phyloP scores from a whole-genome alignment of 1,139 yeast genomes.

The Zygoascus sp. region DNA sequence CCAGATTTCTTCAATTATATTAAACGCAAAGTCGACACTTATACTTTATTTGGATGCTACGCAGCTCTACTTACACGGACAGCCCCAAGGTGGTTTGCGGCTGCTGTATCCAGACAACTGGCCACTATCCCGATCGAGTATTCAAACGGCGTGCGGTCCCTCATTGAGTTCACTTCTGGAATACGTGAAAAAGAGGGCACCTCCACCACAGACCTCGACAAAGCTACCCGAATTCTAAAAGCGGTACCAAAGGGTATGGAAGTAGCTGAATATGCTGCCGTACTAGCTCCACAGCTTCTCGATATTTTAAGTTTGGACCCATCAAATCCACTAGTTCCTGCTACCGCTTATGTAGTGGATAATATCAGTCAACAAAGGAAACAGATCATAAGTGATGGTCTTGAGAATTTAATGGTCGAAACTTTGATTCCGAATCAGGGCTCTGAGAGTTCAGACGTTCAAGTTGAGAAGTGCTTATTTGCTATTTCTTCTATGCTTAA shows the following conservation, averaged over 20 bases:
- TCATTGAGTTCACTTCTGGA: conserved; percentile 76
- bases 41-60: conserved; percentile 28
- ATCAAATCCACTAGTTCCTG: conserved; percentile 41
- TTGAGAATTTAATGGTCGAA: conserved; percentile 34
- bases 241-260: conserved; percentile 53
- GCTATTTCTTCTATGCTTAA: conserved; percentile 60
- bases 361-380: conserved; percentile 51
- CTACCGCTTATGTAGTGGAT: conserved; percentile 53
- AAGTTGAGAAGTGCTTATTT: conserved; percentile 59
- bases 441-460: conserved; percentile 37
- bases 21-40: conserved; percentile 31
- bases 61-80: conserved; percentile 29
- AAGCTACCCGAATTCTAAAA: conserved; percentile 58
- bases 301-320: conserved; percentile 40
- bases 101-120: conserved; percentile 41
- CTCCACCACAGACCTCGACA: conserved; percentile 53
- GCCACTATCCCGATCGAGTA: conserved; percentile 54
- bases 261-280: conserved; percentile 48
- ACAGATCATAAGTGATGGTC: conserved; percentile 54
- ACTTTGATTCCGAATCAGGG: background rate
- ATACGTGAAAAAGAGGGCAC: conserved; percentile 68
- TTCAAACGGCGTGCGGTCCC: conserved; percentile 62
- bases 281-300: conserved; percentile 57
- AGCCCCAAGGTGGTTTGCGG: conserved; percentile 32
- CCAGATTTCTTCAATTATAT: conserved; percentile 17